Conservation (phyloP, 106 monocot genomes). For the Apostasia shenzhenica region DNA sequence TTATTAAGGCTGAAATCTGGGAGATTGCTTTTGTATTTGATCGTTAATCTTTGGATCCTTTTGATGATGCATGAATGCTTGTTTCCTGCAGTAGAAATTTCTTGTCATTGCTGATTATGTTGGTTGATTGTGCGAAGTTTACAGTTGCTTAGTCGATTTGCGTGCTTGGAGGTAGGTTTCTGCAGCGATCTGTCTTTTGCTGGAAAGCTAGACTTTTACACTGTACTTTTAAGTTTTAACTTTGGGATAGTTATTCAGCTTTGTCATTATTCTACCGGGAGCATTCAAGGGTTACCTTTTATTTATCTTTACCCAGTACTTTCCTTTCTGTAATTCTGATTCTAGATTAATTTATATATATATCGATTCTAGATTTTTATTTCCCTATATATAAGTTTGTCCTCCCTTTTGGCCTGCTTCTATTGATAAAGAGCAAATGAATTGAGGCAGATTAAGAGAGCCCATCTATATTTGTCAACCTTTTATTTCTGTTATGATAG, state of each 20-base stretch:
- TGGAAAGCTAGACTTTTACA: too few relatives aligned
- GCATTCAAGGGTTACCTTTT: neutral
- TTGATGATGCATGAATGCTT: neutral
- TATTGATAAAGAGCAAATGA: too few relatives aligned
- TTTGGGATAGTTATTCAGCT: neutral
- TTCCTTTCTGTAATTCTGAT: neutral
- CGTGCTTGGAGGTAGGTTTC: neutral
- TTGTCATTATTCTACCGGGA: neutral
- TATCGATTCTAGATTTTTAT: too few relatives aligned
- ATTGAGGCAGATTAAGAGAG: too few relatives aligned
- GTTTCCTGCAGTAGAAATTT: neutral
- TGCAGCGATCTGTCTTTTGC: neutral
- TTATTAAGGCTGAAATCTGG: neutral
- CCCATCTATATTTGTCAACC: too few relatives aligned
- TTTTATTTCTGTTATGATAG: too few relatives aligned
- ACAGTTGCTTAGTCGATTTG: neutral
- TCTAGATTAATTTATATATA: neutral
- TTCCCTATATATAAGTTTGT: too few relatives aligned
- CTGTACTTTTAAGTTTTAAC: too few relatives aligned
- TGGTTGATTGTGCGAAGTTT: neutral
- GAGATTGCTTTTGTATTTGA: neutral
- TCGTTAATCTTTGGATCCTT: neutral
- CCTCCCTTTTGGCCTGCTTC: too few relatives aligned
- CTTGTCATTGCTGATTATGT: neutral
- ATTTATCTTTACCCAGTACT: neutral